A percentile compares a stretch with the other conserved stretches of the same genome.
Evolutionary conservation across 768 basidiomycete species (phyloP).

Genomic region (Hypholoma sublateritium): DNA sequence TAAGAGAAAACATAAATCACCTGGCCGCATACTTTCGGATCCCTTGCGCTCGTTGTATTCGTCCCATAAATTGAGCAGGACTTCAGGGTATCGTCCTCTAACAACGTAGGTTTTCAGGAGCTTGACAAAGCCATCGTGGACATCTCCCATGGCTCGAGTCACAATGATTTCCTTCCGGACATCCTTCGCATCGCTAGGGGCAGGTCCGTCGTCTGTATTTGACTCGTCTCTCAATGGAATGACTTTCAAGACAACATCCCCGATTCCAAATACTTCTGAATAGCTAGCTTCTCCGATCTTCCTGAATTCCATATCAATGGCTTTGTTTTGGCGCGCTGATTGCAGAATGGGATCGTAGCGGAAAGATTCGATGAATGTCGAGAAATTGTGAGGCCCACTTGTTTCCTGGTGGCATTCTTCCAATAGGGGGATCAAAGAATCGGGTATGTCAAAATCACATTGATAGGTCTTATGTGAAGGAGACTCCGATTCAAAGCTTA

Average conservation of each 20-base stretch:
- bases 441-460: slow-evolving; percentile 37
- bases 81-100: slow-evolving; percentile 77
- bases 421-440: slow-evolving; percentile 63
- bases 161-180: slow-evolving; percentile 81
- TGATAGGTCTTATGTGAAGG: slow-evolving; percentile 19
- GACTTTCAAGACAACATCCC: slow-evolving; percentile 87
- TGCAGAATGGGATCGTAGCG: slow-evolving; percentile 68
- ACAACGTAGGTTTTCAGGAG: slow-evolving; percentile 86
- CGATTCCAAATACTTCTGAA: slow-evolving; percentile 93
- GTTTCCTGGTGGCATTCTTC: slow-evolving; percentile 67
- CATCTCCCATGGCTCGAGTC: slow-evolving; percentile 72
- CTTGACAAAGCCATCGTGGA: slow-evolving; percentile 76
- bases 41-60: slow-evolving; percentile 73
- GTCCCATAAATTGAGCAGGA: slow-evolving; percentile 85
- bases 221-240: slow-evolving; percentile 70
- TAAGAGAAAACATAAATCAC: slow-evolving; percentile 35
- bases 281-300: slow-evolving; percentile 98
- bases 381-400: slow-evolving; percentile 70
- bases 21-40: slow-evolving; percentile 83
- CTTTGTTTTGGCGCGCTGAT: slow-evolving; percentile 16
- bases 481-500: slow-evolving; percentile 32
- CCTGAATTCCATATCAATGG: slow-evolving; percentile 43
- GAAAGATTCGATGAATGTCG: slow-evolving; percentile 80
- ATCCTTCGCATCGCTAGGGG: slow-evolving; percentile 71
- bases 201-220: slow-evolving; percentile 50